These are phyloP conservation scores for Ambrosia hybrid DNA, from an alignment of 140 eudicot species.

Conservation along the genomic window DNA sequence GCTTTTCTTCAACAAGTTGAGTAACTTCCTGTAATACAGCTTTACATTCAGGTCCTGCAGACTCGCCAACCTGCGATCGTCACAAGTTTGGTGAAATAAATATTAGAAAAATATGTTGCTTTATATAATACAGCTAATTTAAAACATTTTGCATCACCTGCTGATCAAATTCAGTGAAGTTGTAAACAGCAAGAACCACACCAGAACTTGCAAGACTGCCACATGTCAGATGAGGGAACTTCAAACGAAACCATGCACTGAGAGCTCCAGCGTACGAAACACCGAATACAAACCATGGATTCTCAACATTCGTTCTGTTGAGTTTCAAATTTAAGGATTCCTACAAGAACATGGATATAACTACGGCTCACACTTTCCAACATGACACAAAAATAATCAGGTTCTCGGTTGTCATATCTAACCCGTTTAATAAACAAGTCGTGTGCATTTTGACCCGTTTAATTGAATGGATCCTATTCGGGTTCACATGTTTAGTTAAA, in stretches of 20 bases:
- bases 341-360: conserved; percentile 39
- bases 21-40: conserved; percentile 90
- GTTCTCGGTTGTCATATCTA: too few species aligned
- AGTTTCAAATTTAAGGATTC: conserved; percentile 63
- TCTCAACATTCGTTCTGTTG: conserved; percentile 60
- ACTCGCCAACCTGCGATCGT: conserved; percentile 70
- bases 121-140: background rate
- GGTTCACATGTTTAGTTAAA: too few species aligned
- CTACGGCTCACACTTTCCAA: background rate
- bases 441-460: too few species aligned
- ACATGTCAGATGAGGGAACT: conserved; percentile 95
- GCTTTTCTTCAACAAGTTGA: conserved; percentile 71
- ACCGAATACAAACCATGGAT: conserved; percentile 97
- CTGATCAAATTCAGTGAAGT: conserved; percentile 79
- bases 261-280: conserved; percentile 93
- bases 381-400: too few species aligned
- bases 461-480: too few species aligned
- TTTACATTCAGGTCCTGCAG: conserved; percentile 99
- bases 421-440: too few species aligned
- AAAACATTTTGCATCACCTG: conserved; percentile 53
- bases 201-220: conserved; percentile 99
- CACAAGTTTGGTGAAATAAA: conserved; percentile 1
- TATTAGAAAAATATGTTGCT: background rate
- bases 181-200: conserved; percentile 81
- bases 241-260: conserved; percentile 97